Base-by-base conservation (phyloP, 164 flowering plant genomes). In the Kingdonia uniflora region DNA sequence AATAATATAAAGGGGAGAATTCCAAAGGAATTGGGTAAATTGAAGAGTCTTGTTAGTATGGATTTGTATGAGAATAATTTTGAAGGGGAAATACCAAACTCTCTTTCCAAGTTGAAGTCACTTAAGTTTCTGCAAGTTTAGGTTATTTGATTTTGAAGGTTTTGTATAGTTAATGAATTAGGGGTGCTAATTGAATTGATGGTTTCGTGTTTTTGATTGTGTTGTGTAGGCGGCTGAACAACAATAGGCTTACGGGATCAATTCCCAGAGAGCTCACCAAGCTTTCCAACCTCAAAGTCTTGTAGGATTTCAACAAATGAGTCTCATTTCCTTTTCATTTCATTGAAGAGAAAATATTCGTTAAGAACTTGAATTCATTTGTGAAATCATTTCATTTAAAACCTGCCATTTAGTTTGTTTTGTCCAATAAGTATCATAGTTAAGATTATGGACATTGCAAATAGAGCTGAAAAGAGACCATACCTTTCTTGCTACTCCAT, bases 1-100 rank as follows among this genome's bases (percentile, higher is more conserved):
- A 88, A 88, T 52, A 71, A 79, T 44, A 54, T 88, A 1, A 56
- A 65, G 23, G 92, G 95, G 45, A 65, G 74, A 63, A 79, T 88
- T 17, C 97, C 97, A 1, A 54, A 80, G 57, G 85, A 81, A 63
- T 69, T 88, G 71, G 97, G 95, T 11, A 68, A 80, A n/a, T 66
- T 88, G 81, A 70, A 77, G 52, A 76, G 65, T 49, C 82, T 85
- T 46, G 43, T 88, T 19, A 82, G 89, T 76, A 69, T 88, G 92
- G 92, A 88, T 76, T 61, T 88, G 48, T 84, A 85, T 52, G 74
- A 52, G 15, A 88, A 85, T 70, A 65, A 42, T 8, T 67, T 85
- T 14, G 74, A 77, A 59, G 97, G 97, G 52, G 13, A 54, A 19
- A 85, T 88, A 38, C 95, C 95, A 3, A 77, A 78, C 57, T 76